Evolutionary conservation across 2,329 filamentous ascomycete genomes (phyloP).

Genomic region (Paecilomyces formosus): DNA sequence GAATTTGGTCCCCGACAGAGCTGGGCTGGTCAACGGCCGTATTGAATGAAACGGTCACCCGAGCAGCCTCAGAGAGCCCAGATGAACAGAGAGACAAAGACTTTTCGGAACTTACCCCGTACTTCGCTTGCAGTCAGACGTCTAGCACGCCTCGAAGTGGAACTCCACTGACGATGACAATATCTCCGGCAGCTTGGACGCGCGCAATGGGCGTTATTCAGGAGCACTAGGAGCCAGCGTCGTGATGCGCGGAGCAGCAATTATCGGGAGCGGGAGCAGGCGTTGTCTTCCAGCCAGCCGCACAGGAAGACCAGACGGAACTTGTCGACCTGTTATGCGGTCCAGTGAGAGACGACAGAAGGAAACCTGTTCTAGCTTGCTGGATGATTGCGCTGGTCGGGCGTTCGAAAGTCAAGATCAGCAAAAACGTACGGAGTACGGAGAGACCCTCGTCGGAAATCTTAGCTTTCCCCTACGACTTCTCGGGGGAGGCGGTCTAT

Average conservation of each 20-base stretch:
- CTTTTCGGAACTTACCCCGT: background rate
- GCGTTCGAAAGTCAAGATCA: background rate
- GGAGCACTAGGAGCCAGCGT: background rate
- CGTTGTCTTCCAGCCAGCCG: background rate
- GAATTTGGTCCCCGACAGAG: background rate
- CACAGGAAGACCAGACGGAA: background rate
- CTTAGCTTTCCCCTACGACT: background rate
- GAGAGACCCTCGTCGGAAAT: background rate
- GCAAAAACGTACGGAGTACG: background rate
- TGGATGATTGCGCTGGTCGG: background rate
- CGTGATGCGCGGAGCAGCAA: background rate
- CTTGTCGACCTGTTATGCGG: background rate
- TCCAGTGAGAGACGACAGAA: background rate
- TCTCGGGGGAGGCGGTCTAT: background rate
- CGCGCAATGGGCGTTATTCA: background rate
- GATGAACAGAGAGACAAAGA: background rate
- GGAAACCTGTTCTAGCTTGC: background rate
- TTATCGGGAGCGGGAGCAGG: background rate
- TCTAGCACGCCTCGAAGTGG: background rate
- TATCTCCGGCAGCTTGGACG: background rate
- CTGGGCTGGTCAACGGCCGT: background rate
- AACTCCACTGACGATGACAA: background rate
- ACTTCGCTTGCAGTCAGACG: background rate
- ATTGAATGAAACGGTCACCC: background rate
- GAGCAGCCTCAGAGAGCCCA: background rate